Conservation (phyloP, 1,284 basidiomycete species). For the Pseudozyma tsukubaensis region DNA sequence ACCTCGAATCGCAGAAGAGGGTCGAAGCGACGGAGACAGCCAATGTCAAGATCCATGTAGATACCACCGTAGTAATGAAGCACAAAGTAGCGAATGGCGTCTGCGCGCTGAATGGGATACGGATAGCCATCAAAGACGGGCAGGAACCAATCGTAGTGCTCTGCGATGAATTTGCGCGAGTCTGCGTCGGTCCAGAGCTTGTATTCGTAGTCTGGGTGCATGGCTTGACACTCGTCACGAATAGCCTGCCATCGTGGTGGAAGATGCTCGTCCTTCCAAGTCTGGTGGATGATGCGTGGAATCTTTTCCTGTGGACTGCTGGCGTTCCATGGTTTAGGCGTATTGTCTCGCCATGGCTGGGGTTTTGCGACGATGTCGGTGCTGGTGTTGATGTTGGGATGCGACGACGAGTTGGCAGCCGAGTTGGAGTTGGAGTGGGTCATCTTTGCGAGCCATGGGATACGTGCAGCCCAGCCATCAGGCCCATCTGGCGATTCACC, state of each 20-base stretch:
- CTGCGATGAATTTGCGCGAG: conserved; percentile 88
- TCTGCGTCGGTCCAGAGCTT: conserved; percentile 95
- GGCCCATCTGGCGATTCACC: conserved; percentile 50
- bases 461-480: conserved; percentile 44
- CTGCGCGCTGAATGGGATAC: conserved; percentile 95
- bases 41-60: conserved; percentile 97
- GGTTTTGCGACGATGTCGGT: conserved; percentile 21
- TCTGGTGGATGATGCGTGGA: conserved; percentile 95
- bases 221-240: conserved; percentile 68
- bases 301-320: conserved; percentile 71
- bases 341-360: conserved; percentile 48
- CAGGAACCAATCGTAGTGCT: conserved; percentile 90
- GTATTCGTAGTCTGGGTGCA: conserved; percentile 88
- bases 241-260: conserved; percentile 82
- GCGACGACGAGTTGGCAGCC: conserved; percentile 7
- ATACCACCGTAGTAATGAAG: conserved; percentile 91
- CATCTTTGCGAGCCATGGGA: conserved; percentile 55
- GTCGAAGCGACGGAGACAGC: conserved; percentile 89
- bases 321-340: conserved; percentile 38
- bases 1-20: conserved; percentile 88
- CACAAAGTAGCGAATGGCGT: conserved; percentile 97
- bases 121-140: conserved; percentile 91
- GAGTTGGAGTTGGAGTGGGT: conserved; percentile 10
- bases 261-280: conserved; percentile 91
- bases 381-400: conserved; percentile 15